Conservation (phyloP, 345 rosid genomes). For the Eucalyptus pauciflora region DNA sequence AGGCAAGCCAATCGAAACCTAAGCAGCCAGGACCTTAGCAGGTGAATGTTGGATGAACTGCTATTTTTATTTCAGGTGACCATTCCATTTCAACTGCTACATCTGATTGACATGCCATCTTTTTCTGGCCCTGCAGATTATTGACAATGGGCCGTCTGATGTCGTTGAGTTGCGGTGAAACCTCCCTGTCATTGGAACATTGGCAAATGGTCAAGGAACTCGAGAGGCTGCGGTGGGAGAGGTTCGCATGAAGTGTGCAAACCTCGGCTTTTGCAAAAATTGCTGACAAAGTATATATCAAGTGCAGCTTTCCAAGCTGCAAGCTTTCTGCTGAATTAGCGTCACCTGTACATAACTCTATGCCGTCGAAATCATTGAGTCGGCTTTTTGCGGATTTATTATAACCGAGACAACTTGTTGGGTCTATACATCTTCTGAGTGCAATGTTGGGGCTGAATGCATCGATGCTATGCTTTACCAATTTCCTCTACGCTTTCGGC, state of each 20-base stretch:
- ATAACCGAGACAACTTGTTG: background rate
- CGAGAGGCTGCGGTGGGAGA: slow-evolving; percentile 71
- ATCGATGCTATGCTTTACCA: background rate
- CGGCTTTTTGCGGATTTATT: background rate
- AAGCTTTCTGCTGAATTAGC: background rate
- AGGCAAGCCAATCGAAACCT: slow-evolving; percentile 73
- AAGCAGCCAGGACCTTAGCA: slow-evolving; percentile 75
- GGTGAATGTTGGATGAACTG: slow-evolving; percentile 13
- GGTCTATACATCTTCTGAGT: background rate
- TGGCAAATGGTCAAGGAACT: slow-evolving; percentile 87
- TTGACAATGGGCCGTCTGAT: slow-evolving; percentile 84
- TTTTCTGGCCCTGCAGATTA: slow-evolving; percentile 28
- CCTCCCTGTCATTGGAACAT: slow-evolving; percentile 46
- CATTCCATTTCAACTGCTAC: background rate
- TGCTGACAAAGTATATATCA: background rate
- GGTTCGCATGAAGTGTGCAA: slow-evolving; percentile 32
- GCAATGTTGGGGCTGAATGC: background rate
- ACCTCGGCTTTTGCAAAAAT: background rate
- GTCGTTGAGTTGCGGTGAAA: slow-evolving; percentile 67
- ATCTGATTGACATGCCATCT: background rate
- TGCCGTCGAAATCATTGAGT: fast-evolving
- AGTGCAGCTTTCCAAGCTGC: background rate
- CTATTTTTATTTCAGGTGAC: background rate
- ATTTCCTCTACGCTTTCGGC: background rate
- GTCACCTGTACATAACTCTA: background rate